phyloP scores from a whole-genome alignment of 306 rosid species.

The Trifolium pratense region DNA sequence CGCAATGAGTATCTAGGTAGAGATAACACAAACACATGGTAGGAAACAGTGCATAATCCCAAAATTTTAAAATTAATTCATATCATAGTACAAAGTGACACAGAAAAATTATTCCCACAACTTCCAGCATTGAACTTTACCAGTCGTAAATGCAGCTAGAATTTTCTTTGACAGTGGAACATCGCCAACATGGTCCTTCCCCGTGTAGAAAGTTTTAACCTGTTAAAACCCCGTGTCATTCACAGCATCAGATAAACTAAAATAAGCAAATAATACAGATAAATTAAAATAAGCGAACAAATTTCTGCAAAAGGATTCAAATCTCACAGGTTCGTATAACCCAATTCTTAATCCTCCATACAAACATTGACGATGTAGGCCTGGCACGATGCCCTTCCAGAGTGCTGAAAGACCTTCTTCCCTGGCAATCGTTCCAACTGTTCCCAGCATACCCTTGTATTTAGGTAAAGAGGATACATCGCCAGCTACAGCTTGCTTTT shows the following conservation, averaged over 20 bases:
- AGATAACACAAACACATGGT: conserved; percentile 20
- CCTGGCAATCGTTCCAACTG: conserved; percentile 85
- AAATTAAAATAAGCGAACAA: conserved; percentile 28
- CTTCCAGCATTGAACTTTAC: conserved; percentile 53
- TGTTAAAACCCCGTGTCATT: conserved; percentile 48
- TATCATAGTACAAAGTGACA: not conserved
- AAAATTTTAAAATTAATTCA: conserved; percentile 24
- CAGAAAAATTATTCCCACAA: conserved; percentile 3
- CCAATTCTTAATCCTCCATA: conserved; percentile 97
- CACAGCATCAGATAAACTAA: conserved; percentile 36
- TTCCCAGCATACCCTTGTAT: conserved; percentile 94
- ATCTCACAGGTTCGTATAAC: conserved; percentile 89
- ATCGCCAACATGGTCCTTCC: conserved; percentile 82
- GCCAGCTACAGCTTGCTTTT: conserved; percentile 75
- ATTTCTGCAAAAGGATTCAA: conserved; percentile 7
- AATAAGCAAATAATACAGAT: conserved; percentile 22
- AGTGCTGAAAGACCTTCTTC: conserved; percentile 91
- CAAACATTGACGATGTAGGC: conserved; percentile 91
- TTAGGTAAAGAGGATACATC: conserved; percentile 75
- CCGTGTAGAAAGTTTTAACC: conserved; percentile 82
- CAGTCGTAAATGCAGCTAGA: conserved; percentile 92
- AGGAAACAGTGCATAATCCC: conserved; percentile 25
- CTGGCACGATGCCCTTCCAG: conserved; percentile 98
- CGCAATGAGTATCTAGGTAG: conserved; percentile 4
- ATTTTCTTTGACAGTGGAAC: conserved; percentile 92